Evolutionary conservation across 805 yeast genomes (phyloP), one percentile per base, ranked within the genome.

Genomic region (Zygotorulaspora sp.): DNA sequence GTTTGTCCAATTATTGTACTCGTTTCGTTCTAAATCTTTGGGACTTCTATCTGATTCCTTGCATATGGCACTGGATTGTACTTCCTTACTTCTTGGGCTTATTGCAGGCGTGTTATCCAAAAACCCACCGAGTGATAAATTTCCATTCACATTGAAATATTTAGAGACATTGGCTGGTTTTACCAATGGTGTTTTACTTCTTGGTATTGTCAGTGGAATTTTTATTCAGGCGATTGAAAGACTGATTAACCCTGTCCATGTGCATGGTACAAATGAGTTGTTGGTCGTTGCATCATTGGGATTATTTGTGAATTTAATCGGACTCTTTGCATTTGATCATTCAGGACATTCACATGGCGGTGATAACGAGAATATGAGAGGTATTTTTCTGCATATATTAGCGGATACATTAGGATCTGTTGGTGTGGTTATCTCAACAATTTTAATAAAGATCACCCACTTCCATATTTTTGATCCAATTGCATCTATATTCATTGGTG

Each of bases 401-500:
- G 99, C 99, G 0, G 99, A 92, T 53, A 89, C 97, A 0, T 66
- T 92, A 27, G 99, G 99, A 0, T 90, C 97, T 0, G 95, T 89
- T 0, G 97, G 97, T 5, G 99, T 94, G 12, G 89, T 92, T n/a
- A 61, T 87, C 1, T 88, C 97, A 0, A 90, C 98, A 0, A 38
- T 87, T 4, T 63, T 92, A 26, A 83, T 90, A 6, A 77, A 80
- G 41, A 52, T 78, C 22, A 80, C 83, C 58, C 63, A 73, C 7
- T 76, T 77, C 12, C 74, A 78, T 38, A 81, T 95, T 1, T 82
- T 90, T 55, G 99, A 92, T 56, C 97, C 99, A 1, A 62, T 92
- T 14, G 94, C 97, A 0, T 89, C 97, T 1, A 70, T 92, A 3
- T 70, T 89, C 49, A 90, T 92, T 43, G 96, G 96, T 0, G 61